These are phyloP conservation scores for Wickerhamiella hasegawae DNA, from an alignment of 805 yeast genomes.

Conservation along the genomic window DNA sequence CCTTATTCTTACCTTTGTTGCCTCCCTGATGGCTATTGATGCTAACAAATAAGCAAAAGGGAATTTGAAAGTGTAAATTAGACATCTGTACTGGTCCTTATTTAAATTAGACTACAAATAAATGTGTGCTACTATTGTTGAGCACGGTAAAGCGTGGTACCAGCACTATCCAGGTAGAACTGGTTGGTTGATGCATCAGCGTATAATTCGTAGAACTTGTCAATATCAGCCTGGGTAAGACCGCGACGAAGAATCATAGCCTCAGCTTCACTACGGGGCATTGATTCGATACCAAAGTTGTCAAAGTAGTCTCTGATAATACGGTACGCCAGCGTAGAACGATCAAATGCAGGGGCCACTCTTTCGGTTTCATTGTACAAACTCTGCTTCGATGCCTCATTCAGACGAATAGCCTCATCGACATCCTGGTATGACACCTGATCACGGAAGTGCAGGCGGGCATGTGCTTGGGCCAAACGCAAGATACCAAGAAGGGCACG, in stretches of 20 bases:
- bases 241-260: background rate
- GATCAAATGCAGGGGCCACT: background rate
- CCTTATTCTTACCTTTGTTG: conserved; percentile 84
- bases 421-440: conserved; percentile 65
- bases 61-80: too few species aligned
- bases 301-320: background rate
- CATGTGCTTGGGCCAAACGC: conserved; percentile 88
- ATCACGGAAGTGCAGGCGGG: conserved; percentile 69
- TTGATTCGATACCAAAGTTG: background rate
- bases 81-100: background rate
- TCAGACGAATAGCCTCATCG: conserved; percentile 83
- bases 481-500: conserved; percentile 83
- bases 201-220: conserved; percentile 1
- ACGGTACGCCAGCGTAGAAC: background rate
- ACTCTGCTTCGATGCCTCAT: conserved; percentile 76
- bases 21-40: conserved; percentile 86
- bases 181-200: background rate
- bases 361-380: conserved; percentile 30
- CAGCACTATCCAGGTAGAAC: conserved; percentile 1
- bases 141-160: background rate
- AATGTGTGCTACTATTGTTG: background rate
- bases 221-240: background rate
- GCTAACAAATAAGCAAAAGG: too few species aligned
- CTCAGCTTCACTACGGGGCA: conserved; percentile 1
- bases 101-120: background rate